A percentile compares a stretch with the other conserved stretches of the same genome.
phyloP scores from a whole-genome alignment of 2,329 filamentous ascomycete genomes.

The Aureobasidium pullulans region DNA sequence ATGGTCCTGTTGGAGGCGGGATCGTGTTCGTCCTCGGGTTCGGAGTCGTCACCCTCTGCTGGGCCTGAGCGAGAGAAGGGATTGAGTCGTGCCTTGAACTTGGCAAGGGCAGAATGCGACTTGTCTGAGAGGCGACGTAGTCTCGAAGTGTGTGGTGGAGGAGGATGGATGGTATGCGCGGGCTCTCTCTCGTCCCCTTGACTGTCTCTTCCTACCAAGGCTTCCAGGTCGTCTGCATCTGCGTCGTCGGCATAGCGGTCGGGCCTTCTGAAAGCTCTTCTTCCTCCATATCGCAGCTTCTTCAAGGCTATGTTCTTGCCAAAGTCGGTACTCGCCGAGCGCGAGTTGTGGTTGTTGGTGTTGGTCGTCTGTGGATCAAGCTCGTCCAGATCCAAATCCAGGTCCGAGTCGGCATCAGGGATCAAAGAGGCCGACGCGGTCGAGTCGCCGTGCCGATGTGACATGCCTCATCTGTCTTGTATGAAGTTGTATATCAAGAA shows the following conservation, averaged over 20 bases:
- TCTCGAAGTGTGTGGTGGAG: background rate
- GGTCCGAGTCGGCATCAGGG: conserved; percentile 52
- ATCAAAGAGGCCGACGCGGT: conserved; percentile 26
- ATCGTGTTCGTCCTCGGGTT: conserved; percentile 40
- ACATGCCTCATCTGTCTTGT: conserved; percentile 35
- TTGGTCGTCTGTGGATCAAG: conserved; percentile 55
- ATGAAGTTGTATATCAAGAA: no score
- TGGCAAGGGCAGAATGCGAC: conserved; percentile 11
- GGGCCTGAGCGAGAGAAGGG: conserved; percentile 22
- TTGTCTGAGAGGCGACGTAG: background rate
- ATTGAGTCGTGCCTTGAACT: conserved; percentile 18
- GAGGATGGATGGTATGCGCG: background rate
- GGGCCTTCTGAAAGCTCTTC: conserved; percentile 24
- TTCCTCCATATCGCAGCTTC: conserved; percentile 45
- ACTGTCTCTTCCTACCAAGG: conserved; percentile 48
- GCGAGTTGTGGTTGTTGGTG: conserved; percentile 25
- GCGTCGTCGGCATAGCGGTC: conserved; percentile 40
- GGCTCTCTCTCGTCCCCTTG: conserved; percentile 37
- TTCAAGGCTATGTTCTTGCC: conserved; percentile 61
- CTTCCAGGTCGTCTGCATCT: conserved; percentile 59
- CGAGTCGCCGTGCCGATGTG: conserved; percentile 39
- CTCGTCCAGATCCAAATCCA: conserved; percentile 70
- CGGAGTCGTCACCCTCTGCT: background rate
- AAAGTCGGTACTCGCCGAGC: conserved; percentile 32
- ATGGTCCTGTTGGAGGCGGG: conserved; percentile 67